A percentile compares a stretch with the other conserved stretches of the same genome.
These are phyloP conservation scores for Gamsiella multidivaricata DNA, from an alignment of 192 early-diverging fungal genomes.

Conservation along the genomic window DNA sequence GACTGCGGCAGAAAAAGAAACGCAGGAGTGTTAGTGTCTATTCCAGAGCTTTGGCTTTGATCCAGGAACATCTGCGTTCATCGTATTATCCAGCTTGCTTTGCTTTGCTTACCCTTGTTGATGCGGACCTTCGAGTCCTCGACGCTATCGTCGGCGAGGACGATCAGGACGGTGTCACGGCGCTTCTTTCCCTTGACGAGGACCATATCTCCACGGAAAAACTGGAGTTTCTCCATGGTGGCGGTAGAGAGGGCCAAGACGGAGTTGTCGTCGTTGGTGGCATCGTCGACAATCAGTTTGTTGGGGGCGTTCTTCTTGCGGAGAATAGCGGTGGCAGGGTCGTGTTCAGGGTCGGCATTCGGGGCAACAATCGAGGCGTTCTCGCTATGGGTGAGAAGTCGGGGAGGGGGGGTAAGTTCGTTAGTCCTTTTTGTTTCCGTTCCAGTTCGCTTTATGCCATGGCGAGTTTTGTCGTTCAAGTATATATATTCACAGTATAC, in stretches of 20 bases:
- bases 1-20: slow-evolving; percentile 61
- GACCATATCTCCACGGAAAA: slow-evolving; percentile 97
- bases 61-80: too few relatives aligned
- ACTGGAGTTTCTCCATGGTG: slow-evolving; percentile 91
- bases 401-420: not conserved
- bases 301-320: slow-evolving; percentile 96
- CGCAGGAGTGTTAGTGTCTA: slow-evolving; percentile 48
- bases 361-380: slow-evolving; percentile 65
- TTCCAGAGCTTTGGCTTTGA: slow-evolving; percentile 58
- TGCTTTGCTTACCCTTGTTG: slow-evolving; percentile 78
- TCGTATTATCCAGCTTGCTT: too few relatives aligned
- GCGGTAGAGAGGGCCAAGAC: slow-evolving; percentile 88
- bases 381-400: slow-evolving; percentile 52
- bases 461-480: not conserved
- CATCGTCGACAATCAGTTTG: slow-evolving; percentile 98
- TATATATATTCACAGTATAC: too few relatives aligned
- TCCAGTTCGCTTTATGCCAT: not conserved
- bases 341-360: slow-evolving; percentile 72
- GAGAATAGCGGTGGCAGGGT: slow-evolving; percentile 94
- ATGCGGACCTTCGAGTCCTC: slow-evolving; percentile 94
- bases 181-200: slow-evolving; percentile 98
- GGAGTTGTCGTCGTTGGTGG: slow-evolving; percentile 97
- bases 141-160: slow-evolving; percentile 89
- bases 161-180: slow-evolving; percentile 96
- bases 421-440: not conserved